phyloP scores from a whole-genome alignment of 2,329 filamentous ascomycete genomes.

The Lojkania enalia region DNA sequence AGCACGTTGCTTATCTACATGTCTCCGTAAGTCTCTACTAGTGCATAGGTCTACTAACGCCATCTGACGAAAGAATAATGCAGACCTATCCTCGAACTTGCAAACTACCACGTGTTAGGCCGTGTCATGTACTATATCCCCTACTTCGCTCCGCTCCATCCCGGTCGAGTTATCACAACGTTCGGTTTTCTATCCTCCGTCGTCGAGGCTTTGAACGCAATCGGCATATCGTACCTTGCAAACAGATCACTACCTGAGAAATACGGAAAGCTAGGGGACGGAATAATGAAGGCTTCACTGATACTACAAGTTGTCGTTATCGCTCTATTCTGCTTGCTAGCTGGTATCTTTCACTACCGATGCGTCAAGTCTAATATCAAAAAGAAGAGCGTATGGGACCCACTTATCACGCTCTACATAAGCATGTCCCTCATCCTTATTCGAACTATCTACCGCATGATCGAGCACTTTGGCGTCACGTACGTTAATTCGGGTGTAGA shows the following conservation, averaged over 20 bases:
- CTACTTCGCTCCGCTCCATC: constrained; percentile 59
- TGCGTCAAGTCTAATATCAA: constrained; percentile 41
- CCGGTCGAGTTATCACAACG: constrained; percentile 59
- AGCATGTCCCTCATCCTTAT: constrained; percentile 48
- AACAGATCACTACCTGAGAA: constrained; percentile 39
- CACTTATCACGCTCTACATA: constrained; percentile 51
- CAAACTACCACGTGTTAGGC: constrained; percentile 63
- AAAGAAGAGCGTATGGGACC: constrained; percentile 49
- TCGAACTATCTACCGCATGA: constrained; percentile 54
- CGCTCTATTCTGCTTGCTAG: constrained; percentile 49
- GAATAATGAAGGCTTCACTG: constrained; percentile 53
- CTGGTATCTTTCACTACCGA: too few species aligned
- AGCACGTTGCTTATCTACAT: constrained; percentile 40
- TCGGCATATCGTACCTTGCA: constrained; percentile 50
- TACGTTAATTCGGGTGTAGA: constrained; percentile 48
- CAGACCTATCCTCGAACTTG: constrained; percentile 60
- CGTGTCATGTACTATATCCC: constrained; percentile 63
- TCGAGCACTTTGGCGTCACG: constrained; percentile 57
- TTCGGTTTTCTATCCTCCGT: constrained; percentile 56
- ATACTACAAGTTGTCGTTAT: constrained; percentile 55
- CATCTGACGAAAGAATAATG: not conserved
- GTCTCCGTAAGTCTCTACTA: constrained; percentile 32
- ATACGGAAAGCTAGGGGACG: constrained; percentile 45
- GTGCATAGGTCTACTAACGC: too few species aligned
- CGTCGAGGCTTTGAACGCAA: constrained; percentile 55